A percentile compares a stretch with the other conserved stretches of the same genome.
These are phyloP conservation scores for Trypethelium eluteriae DNA, from an alignment of 495 filamentous ascomycete genomes.

Conservation along the genomic window DNA sequence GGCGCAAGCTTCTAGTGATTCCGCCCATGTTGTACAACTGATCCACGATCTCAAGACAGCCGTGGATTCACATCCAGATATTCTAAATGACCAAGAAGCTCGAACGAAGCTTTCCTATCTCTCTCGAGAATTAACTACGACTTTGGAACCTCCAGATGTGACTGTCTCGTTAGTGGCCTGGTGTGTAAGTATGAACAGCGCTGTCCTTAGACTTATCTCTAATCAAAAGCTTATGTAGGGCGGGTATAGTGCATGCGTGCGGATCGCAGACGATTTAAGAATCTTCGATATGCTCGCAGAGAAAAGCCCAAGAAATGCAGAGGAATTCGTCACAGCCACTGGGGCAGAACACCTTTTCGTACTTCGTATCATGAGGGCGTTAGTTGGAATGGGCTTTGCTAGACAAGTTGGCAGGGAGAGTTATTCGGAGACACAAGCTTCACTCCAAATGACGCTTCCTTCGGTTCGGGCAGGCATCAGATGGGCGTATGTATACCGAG, in stretches of 20 bases:
- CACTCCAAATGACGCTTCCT: not conserved
- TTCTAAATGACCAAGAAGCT: not conserved
- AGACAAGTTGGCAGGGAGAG: not conserved
- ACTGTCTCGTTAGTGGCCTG: slow-evolving; percentile 1
- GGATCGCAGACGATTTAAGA: slow-evolving; percentile 13
- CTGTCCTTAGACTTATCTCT: not conserved
- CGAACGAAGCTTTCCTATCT: slow-evolving; percentile 3
- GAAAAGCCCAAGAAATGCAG: not conserved
- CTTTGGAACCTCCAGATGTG: slow-evolving; percentile 9
- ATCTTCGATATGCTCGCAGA: slow-evolving; percentile 15
- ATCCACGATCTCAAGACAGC: not conserved
- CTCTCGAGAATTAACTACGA: slow-evolving; percentile 2
- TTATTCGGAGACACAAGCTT: not conserved
- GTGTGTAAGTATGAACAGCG: not conserved
- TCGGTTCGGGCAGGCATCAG: not conserved
- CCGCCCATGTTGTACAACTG: not conserved
- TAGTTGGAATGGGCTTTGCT: slow-evolving; percentile 15
- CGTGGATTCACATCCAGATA: not conserved
- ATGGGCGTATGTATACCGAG: not conserved
- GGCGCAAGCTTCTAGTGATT: not conserved
- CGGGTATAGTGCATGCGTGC: slow-evolving; percentile 11
- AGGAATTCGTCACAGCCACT: not conserved
- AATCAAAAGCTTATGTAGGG: not conserved
- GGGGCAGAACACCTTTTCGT: slow-evolving; percentile 11
- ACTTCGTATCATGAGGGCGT: slow-evolving; percentile 9